These are phyloP conservation scores for Neurospora pannonica DNA, from an alignment of 495 filamentous ascomycete genomes.

Conservation along the genomic window DNA sequence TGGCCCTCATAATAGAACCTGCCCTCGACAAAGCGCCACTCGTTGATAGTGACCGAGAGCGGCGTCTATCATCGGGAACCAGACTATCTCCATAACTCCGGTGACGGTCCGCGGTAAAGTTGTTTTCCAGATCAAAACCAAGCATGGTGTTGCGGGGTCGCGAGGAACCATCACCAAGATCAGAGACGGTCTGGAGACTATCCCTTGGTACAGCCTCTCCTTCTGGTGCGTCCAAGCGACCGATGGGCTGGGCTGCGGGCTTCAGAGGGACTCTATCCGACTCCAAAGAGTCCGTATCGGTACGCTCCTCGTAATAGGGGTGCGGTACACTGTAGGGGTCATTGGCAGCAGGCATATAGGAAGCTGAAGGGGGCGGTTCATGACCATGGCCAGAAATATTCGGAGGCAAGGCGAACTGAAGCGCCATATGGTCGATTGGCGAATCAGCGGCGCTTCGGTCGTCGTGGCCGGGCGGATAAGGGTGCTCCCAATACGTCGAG, in stretches of 20 bases:
- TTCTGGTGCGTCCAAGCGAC: constrained; percentile 39
- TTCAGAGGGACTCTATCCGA: constrained; percentile 64
- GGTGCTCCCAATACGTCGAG: constrained; percentile 40
- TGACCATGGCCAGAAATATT: constrained; percentile 24
- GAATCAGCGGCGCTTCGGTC: constrained; percentile 24
- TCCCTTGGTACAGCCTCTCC: constrained; percentile 50
- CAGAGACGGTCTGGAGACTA: constrained; percentile 51
- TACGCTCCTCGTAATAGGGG: constrained; percentile 42
- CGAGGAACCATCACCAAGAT: constrained; percentile 33
- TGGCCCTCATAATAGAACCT: constrained; percentile 87
- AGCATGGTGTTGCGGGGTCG: constrained; percentile 35
- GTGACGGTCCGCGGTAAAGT: constrained; percentile 26
- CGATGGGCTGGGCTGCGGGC: constrained; percentile 54
- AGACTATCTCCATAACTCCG: constrained; percentile 41
- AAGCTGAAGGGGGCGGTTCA: constrained; percentile 7
- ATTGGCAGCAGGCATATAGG: constrained; percentile 21
- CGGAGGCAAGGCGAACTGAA: constrained; percentile 41
- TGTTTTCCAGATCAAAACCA: constrained; percentile 46
- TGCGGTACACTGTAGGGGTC: constrained; percentile 30
- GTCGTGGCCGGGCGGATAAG: constrained; percentile 20
- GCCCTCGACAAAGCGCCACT: constrained; percentile 63
- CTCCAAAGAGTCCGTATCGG: constrained; percentile 53
- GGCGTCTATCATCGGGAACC: constrained; percentile 30
- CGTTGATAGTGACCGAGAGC: constrained; percentile 50
- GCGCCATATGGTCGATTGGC: constrained; percentile 35